phyloP scores from a whole-genome alignment of 805 yeast genomes.

The Zygoascus flipseniorum region DNA sequence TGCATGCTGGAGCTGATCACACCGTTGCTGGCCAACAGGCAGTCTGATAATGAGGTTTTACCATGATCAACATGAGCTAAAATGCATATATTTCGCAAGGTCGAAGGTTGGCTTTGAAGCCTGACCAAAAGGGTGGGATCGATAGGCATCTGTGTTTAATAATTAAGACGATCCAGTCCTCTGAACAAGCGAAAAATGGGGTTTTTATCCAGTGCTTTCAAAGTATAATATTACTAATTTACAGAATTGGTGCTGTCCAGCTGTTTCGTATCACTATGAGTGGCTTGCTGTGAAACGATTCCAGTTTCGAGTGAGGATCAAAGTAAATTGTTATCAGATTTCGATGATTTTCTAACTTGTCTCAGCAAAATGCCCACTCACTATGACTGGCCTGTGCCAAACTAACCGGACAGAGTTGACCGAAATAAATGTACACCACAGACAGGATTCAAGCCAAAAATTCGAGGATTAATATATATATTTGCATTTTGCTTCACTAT shows the following conservation, averaged over 20 bases:
- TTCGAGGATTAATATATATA: too few species aligned
- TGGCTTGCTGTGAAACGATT: neutral
- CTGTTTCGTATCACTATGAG: neutral
- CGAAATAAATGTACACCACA: too few species aligned
- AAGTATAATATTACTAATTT: neutral
- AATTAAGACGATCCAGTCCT: neutral
- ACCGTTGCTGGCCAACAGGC: slow-evolving; percentile 89
- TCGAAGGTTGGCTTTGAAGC: slow-evolving; percentile 60
- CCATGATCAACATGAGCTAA: slow-evolving; percentile 99
- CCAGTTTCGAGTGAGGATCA: too few species aligned
- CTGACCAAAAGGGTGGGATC: slow-evolving; percentile 54
- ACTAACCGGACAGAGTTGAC: too few species aligned
- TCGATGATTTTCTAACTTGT: too few species aligned
- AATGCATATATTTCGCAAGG: slow-evolving; percentile 84
- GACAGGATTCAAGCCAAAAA: too few species aligned
- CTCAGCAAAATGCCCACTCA: too few species aligned
- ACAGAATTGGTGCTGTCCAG: neutral
- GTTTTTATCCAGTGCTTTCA: too few species aligned
- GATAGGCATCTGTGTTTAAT: slow-evolving; percentile 29
- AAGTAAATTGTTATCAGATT: too few species aligned
- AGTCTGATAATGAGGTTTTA: slow-evolving; percentile 89
- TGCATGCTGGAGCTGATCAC: slow-evolving; percentile 92
- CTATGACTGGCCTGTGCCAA: too few species aligned
- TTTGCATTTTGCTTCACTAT: too few species aligned
- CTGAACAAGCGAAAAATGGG: too few species aligned